phyloP scores from a whole-genome alignment of 2,329 filamentous ascomycete genomes.

The Venturia asperata region DNA sequence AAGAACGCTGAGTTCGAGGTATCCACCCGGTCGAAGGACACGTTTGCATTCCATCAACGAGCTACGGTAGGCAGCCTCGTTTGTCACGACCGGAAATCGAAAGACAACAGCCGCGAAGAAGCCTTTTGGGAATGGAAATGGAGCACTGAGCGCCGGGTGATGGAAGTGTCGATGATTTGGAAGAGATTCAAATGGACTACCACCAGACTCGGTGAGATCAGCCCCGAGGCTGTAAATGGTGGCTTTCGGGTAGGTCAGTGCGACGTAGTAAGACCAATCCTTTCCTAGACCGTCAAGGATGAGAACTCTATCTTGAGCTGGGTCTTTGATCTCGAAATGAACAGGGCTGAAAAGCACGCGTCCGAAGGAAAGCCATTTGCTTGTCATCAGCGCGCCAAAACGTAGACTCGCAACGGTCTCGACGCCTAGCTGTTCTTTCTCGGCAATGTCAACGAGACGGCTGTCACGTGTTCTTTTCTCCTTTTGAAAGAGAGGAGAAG shows the following conservation, averaged over 20 bases:
- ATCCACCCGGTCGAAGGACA: constrained; percentile 69
- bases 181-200: constrained; percentile 49
- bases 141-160: constrained; percentile 19
- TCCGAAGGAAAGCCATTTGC: constrained; percentile 81
- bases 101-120: constrained; percentile 72
- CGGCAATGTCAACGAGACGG: constrained; percentile 45
- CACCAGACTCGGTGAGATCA: constrained; percentile 24
- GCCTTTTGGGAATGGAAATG: constrained; percentile 51
- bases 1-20: constrained; percentile 70
- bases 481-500: constrained; percentile 44
- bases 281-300: constrained; percentile 82
- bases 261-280: constrained; percentile 82
- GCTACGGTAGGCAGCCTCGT: constrained; percentile 61
- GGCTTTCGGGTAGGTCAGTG: constrained; percentile 67
- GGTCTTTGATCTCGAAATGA: constrained; percentile 59
- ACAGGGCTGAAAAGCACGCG: constrained; percentile 76
- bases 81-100: constrained; percentile 64
- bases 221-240: constrained; percentile 65
- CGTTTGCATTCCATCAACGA: constrained; percentile 69
- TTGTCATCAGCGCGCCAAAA: constrained; percentile 74
- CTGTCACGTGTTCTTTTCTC: constrained; percentile 29
- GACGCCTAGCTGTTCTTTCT: constrained; percentile 33
- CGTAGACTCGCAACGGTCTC: constrained; percentile 64
- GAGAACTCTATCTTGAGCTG: constrained; percentile 57
- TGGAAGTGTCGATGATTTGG: constrained; percentile 28